Base-by-base conservation (phyloP, 805 yeast species). In the Candida stauntonica region DNA sequence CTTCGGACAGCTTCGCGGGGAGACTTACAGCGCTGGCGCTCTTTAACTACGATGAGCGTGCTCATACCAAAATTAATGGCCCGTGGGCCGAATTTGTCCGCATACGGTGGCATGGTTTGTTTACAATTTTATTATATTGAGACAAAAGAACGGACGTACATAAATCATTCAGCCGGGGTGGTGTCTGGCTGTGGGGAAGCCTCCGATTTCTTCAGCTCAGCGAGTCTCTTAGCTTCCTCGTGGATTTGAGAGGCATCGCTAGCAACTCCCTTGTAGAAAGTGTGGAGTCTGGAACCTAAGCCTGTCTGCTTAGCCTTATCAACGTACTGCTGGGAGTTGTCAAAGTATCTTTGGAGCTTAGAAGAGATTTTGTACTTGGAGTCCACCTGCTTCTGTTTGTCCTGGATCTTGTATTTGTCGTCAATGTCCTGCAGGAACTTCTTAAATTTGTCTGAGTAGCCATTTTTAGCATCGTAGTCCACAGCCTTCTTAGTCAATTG, bases 211-310 rank as follows among this genome's bases (percentile, higher is more conserved):
- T 80, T 75, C 54, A 81, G 53, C 26, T 73, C 81, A 16, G 83
- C 83, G 55, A 84, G 68, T 51, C 91, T 69, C 47, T 69, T 68
- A 17, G 94, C 94, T 62, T 84, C 91, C 38, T 67, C 71, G 58
- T 85, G 89, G 34, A 84, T 84, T 39, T 77, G 79, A 37, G 64
- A 62, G 2, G 73, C 82, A 47, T 79, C 83, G 41, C 65, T 67
- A 14, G 73, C 73, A 28, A 77, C 69, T 19, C 57, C 70, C 23
- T 72, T 62, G 61, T 84, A 85, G 59, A 79, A 81, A 9, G 64
- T 63, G 50, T 78, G 81, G 33, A 84, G 64, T 58, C 69, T 79
- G 17, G 73, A 58, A 5, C 93, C 93, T 38, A 61, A 55, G 17
- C 50, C 56, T 14, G 66, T 62, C 31, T 54, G 51, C 30, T 58